A percentile compares a stretch with the other conserved stretches of the same genome.
These are phyloP conservation scores for Saturnispora gosingensis DNA, from an alignment of 805 yeast genomes.

Conservation along the genomic window DNA sequence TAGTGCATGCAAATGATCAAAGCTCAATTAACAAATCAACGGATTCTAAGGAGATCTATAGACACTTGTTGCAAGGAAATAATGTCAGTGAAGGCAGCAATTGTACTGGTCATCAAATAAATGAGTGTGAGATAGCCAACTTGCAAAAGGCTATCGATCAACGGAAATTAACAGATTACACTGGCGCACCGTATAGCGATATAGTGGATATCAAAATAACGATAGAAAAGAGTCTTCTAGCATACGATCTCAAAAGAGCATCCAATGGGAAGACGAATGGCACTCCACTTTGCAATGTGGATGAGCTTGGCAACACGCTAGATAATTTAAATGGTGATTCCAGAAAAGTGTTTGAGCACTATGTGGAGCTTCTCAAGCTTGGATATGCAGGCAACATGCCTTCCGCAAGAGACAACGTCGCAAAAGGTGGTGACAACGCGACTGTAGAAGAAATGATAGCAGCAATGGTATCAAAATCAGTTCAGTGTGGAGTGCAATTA, in stretches of 20 bases:
- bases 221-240: slow-evolving; percentile 14
- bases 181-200: background rate
- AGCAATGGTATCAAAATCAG: slow-evolving; percentile 39
- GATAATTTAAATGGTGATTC: background rate
- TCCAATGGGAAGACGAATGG: background rate
- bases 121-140: background rate
- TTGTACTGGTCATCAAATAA: background rate
- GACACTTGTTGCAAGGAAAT: background rate
- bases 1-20: background rate
- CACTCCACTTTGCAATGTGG: background rate
- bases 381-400: slow-evolving; percentile 11
- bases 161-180: background rate
- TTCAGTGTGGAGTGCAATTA: slow-evolving; percentile 32
- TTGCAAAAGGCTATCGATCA: background rate
- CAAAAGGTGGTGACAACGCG: slow-evolving; percentile 2
- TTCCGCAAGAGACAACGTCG: background rate
- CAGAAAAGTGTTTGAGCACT: slow-evolving; percentile 1
- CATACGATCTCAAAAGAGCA: slow-evolving; percentile 3
- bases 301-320: background rate
- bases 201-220: slow-evolving; percentile 11
- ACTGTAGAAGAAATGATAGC: slow-evolving; percentile 37
- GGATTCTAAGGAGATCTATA: slow-evolving; percentile 1
- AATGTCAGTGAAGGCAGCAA: background rate
- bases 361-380: slow-evolving; percentile 10
- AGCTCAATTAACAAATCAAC: background rate